Base-by-base conservation (phyloP, 345 rosid species). In the Chamaenerion angustifolium region DNA sequence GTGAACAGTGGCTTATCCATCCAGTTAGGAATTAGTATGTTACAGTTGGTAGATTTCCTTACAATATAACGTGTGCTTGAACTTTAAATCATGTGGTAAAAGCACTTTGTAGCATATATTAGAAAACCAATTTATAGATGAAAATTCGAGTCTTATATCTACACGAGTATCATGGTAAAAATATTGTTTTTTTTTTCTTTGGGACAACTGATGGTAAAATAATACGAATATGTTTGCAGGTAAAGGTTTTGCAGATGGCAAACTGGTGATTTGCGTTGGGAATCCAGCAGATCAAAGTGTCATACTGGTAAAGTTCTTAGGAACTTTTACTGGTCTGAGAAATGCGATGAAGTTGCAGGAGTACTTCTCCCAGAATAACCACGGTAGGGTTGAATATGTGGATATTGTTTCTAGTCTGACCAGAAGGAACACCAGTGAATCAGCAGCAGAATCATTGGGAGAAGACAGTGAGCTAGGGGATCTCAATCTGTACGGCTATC, bases 241-340 rank as follows among this genome's bases (percentile, higher is more conserved):
- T 42, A 61, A 78, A 60, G 83, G 76, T 56, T 58, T 71, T 64
- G 67, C 58, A 40, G 74, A 70, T 23, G 74, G 78, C 4, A 75
- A 78, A 60, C 62, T 75, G 66, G 71, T 51, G 54, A 72, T 77
- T 23, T 68, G 72, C 64, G 65, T 62, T 14, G 80, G 84, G 48
- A 78, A 69, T 46, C 80, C 78, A 31, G 71, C 72, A 0, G 78
- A 78, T 63, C 80, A 72, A 50, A 78, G 84, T 60, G 61, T 72
- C 16, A 65, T 75, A 54, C 52, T 72, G 49, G 74, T 72, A 56
- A 75, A 67, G 64, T 75, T 78, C 65, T 40, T 61, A 56, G 71
- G 73, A 45, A 75, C 80, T 1, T 72, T 78, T 55, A 46, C 80
- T 35, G 78, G 78, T 17, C 69, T 76, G 45, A 65, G 58, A 54